These are phyloP conservation scores for Monilinia laxa DNA, from an alignment of 2,329 filamentous ascomycete genomes.

Conservation along the genomic window DNA sequence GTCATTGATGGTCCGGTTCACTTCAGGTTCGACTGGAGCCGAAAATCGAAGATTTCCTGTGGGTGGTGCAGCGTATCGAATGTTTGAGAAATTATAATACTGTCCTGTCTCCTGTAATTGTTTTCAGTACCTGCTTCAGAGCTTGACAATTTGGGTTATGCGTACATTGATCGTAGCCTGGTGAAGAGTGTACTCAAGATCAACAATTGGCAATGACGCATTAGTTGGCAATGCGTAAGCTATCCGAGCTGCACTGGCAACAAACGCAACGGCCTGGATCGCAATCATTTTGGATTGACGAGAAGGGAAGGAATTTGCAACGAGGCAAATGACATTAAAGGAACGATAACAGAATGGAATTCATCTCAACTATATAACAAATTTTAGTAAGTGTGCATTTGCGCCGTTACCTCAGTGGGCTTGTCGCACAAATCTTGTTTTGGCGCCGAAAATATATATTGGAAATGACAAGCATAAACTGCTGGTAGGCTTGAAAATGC, in stretches of 20 bases:
- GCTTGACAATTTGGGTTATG: neutral
- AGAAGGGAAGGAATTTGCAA: conserved; percentile 7
- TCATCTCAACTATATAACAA: conserved; percentile 1
- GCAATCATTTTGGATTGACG: conserved; percentile 16
- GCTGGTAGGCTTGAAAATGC: neutral
- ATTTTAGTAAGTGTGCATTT: neutral
- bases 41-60: conserved; percentile 47
- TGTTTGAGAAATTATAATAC: conserved; percentile 46
- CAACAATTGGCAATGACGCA: conserved; percentile 33
- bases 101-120: conserved; percentile 35
- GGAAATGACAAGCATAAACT: neutral
- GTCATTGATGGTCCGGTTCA: conserved; percentile 40
- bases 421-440: neutral
- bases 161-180: conserved; percentile 38
- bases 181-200: conserved; percentile 39
- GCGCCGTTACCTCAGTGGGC: conserved; percentile 1
- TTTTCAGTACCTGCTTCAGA: conserved; percentile 5
- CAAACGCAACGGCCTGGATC: conserved; percentile 9
- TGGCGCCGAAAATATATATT: neutral
- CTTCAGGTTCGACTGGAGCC: conserved; percentile 40
- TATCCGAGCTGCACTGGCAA: neutral
- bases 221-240: conserved; percentile 19
- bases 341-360: neutral
- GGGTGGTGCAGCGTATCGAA: conserved; percentile 48
- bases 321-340: neutral